A percentile compares a stretch with the other conserved stretches of the same genome.
phyloP scores from a whole-genome alignment of 2,329 filamentous ascomycete species.

The Lachnellula arida region DNA sequence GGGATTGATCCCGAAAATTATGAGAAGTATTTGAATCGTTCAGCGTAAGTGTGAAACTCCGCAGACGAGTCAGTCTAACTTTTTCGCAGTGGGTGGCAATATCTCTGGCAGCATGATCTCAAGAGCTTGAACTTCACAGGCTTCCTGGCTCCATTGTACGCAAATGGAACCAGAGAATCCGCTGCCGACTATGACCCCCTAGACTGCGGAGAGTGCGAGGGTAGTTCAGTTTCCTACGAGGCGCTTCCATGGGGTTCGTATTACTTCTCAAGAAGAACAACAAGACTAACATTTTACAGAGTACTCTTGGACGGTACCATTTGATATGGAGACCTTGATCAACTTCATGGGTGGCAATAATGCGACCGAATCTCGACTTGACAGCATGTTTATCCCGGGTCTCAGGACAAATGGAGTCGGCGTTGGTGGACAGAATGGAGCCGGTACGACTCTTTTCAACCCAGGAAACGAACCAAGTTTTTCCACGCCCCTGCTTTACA shows the following conservation, averaged over 20 bases:
- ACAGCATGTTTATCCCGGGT: constrained; percentile 41
- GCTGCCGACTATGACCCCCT: constrained; percentile 36
- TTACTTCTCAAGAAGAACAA: not conserved
- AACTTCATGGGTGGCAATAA: constrained; percentile 45
- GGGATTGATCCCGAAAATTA: constrained; percentile 44
- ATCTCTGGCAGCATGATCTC: constrained; percentile 51
- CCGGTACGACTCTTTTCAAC: constrained; percentile 41
- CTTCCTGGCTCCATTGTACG: constrained; percentile 50
- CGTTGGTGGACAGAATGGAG: constrained; percentile 15
- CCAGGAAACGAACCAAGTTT: constrained; percentile 51
- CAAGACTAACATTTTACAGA: constrained; percentile 17
- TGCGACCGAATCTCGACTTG: constrained; percentile 45
- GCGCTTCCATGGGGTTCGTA: constrained; percentile 41
- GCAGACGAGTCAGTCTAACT: not conserved
- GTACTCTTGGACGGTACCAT: constrained; percentile 48
- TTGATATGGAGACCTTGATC: constrained; percentile 52
- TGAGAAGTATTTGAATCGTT: constrained; percentile 44
- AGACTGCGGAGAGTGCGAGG: constrained; percentile 49
- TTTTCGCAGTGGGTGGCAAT: constrained; percentile 48
- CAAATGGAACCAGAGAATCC: constrained; percentile 42
- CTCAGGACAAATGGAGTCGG: constrained; percentile 25
- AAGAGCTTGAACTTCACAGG: constrained; percentile 46
- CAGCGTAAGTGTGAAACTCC: constrained; percentile 26
- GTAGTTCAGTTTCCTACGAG: constrained; percentile 48
- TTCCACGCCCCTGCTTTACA: constrained; percentile 49